Conservation (phyloP, 495 filamentous ascomycete species). For the Terfezia boudieri region DNA sequence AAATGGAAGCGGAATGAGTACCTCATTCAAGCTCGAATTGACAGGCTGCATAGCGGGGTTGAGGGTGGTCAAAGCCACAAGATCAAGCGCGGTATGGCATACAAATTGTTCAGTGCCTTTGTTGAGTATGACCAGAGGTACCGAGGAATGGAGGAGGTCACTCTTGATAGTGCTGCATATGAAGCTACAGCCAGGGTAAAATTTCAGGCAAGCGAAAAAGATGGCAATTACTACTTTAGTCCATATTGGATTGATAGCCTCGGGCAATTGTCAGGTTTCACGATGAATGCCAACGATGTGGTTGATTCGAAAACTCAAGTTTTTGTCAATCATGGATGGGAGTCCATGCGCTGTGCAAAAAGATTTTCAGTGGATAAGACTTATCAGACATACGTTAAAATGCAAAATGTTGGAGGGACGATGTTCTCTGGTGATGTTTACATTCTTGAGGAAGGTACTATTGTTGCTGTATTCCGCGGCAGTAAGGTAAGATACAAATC, state of each 20-base stretch:
- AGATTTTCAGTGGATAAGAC: conserved; percentile 38
- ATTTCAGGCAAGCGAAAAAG: conserved; percentile 35
- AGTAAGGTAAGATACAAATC: neutral
- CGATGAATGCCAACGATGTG: conserved; percentile 55
- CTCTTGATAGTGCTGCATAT: conserved; percentile 44
- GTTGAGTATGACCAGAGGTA: conserved; percentile 49
- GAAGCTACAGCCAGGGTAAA: conserved; percentile 50
- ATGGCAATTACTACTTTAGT: conserved; percentile 41
- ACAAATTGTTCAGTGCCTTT: conserved; percentile 49
- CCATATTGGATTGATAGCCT: conserved; percentile 55
- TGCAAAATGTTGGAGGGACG: conserved; percentile 23
- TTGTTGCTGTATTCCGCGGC: conserved; percentile 13
- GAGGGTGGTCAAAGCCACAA: conserved; percentile 31
- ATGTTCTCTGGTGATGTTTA: conserved; percentile 23
- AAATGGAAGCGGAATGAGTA: neutral
- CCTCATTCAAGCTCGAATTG: conserved; percentile 18
- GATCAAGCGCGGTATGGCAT: conserved; percentile 47
- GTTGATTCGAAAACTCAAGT: conserved; percentile 47
- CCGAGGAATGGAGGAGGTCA: conserved; percentile 52
- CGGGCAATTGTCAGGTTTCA: conserved; percentile 51
- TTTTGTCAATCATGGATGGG: conserved; percentile 65
- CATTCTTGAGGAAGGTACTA: conserved; percentile 21
- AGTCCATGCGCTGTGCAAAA: conserved; percentile 46
- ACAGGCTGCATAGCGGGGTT: conserved; percentile 5
- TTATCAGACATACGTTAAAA: conserved; percentile 50